phyloP scores from a whole-genome alignment of 768 basidiomycete genomes.

The Cyclocybe cylindracea region DNA sequence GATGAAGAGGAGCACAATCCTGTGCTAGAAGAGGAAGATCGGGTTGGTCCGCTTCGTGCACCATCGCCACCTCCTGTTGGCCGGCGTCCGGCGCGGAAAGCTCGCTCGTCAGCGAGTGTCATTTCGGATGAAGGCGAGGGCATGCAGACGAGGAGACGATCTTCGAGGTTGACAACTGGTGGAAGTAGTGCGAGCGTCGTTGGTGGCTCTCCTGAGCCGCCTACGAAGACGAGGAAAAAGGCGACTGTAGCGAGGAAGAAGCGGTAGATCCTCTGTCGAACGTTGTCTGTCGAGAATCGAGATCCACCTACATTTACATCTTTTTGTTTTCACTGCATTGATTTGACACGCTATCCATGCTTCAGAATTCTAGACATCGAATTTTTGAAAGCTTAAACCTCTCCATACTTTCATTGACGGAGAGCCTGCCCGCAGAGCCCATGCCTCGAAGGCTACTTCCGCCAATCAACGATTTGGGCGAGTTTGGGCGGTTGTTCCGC shows the following conservation, averaged over 20 bases:
- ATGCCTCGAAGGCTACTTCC: background rate
- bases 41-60: constrained; percentile 39
- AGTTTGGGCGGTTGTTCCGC: background rate
- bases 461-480: background rate
- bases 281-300: background rate
- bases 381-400: background rate
- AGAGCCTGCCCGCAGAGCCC: background rate
- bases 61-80: constrained; percentile 24
- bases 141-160: constrained; percentile 41
- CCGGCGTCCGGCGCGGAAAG: constrained; percentile 17
- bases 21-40: constrained; percentile 36
- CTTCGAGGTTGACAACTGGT: constrained; percentile 39
- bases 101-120: constrained; percentile 29
- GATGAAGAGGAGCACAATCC: constrained; percentile 32
- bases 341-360: too few relatives aligned
- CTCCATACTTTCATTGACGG: background rate
- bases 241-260: constrained; percentile 14
- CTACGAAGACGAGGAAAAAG: constrained; percentile 17
- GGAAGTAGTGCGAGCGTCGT: constrained; percentile 24
- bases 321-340: background rate
- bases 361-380: too few relatives aligned
- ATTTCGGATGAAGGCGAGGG: constrained; percentile 37
- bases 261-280: constrained; percentile 11
- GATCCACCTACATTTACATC: background rate
- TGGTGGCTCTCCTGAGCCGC: constrained; percentile 26